These are phyloP conservation scores for Xylariaceae sp. DNA, from an alignment of 2,329 filamentous ascomycete genomes.

Conservation along the genomic window DNA sequence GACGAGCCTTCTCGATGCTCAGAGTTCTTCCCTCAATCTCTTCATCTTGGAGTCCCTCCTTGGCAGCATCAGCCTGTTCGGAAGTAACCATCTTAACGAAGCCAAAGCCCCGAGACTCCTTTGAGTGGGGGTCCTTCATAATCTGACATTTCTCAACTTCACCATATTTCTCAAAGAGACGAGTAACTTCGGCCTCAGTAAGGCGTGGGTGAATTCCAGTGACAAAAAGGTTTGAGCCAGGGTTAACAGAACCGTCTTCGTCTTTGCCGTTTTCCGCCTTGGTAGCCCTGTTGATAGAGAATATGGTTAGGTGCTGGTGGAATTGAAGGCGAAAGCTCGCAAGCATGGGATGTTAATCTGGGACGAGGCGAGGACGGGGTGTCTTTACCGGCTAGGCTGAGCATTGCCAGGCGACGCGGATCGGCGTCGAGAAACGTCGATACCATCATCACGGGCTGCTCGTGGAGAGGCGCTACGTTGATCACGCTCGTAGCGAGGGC, in stretches of 20 bases:
- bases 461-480: conserved; percentile 62
- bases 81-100: conserved; percentile 98
- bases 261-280: conserved; percentile 53
- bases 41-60: conserved; percentile 92
- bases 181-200: conserved; percentile 81
- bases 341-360: not conserved
- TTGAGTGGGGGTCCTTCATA: conserved; percentile 97
- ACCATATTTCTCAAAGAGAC: conserved; percentile 97
- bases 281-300: conserved; percentile 34
- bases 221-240: conserved; percentile 96
- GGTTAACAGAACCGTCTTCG: conserved; percentile 79
- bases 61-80: conserved; percentile 93
- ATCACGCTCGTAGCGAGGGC: conserved; percentile 60
- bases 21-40: conserved; percentile 90
- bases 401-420: conserved; percentile 54
- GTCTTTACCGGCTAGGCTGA: conserved; percentile 46
- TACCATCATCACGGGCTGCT: conserved; percentile 54
- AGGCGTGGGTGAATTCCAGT: conserved; percentile 95
- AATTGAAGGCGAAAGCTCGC: not conserved
- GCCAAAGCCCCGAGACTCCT: conserved; percentile 96
- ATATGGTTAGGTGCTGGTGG: conserved; percentile 11
- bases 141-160: conserved; percentile 99
- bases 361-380: not conserved
- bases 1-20: conserved; percentile 98
- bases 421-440: conserved; percentile 51